Evolutionary conservation across 352 stramenopile species (phyloP), one percentile per base, ranked within the genome.

Genomic region (Pythium folliculosum): DNA sequence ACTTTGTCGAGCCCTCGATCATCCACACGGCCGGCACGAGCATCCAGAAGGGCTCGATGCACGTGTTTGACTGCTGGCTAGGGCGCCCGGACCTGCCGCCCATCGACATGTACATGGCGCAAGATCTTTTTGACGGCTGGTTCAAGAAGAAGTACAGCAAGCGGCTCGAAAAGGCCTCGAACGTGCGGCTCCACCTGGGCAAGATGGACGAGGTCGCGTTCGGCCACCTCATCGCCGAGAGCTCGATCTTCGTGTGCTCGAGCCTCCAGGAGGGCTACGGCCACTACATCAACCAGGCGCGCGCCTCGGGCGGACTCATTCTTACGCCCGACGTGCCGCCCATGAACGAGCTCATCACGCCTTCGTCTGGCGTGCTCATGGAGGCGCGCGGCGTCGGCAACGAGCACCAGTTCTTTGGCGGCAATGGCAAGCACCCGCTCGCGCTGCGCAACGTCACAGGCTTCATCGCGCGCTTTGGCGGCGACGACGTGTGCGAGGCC

Each of bases 211-310:
- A 75, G 27, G 27, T 32, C 7, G 44, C 66, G 30, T 91, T 88
- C 59, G 78, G 83, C 37, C 75, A 77, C 35, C 64, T 88, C 63
- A 72, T 91, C 58, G 77, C 77, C 2, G 73, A 89, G 35, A 60
- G 74, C 2, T 62, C 77, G n/a, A 84, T 80, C 56, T 85, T 90
- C 54, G 64, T 91, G 66, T 91, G 83, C 48, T 72, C 83, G 25
- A 91, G 83, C 54, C 25, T 69, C 22, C 69, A 78, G 55, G 83
- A 91, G 64, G 81, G 83, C 10, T 91, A 85, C 48, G 82, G 82
- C 12, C 82, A 88, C 70, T 90, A 90, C 64, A 88, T 88, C 58
- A 90, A 90, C 69, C 82, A 90, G 40, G 82, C 80, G n/a, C 76
- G 79, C 8, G 76, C 79, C 13, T 75, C 70, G 17, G 70, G 76